Percentiles rank a stretch among this genome's conserved stretches.
Conservation (phyloP, 2,329 filamentous ascomycete genomes). For the Lachnum nothofagi region DNA sequence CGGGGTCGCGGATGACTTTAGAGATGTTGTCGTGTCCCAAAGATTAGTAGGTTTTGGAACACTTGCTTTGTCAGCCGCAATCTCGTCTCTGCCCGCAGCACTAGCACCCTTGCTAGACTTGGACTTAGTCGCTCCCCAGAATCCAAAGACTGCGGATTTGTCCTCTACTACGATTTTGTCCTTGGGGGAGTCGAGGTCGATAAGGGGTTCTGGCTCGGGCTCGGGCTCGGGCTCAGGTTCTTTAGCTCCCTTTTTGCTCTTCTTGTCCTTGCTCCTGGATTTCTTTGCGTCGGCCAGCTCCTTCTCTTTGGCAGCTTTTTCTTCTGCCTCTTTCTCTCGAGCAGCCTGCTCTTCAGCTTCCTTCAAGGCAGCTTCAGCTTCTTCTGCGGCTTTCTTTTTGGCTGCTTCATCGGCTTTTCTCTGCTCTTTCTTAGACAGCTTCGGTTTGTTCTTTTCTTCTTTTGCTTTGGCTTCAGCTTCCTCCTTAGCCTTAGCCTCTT, state of each 20-base stretch:
- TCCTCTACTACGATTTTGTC: constrained; percentile 33
- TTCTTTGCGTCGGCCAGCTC: constrained; percentile 34
- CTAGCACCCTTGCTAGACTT: constrained; percentile 35
- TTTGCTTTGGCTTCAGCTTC: constrained; percentile 32
- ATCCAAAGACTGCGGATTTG: constrained; percentile 43
- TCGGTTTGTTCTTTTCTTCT: constrained; percentile 25
- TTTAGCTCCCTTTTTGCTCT: constrained; percentile 29
- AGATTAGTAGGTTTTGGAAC: constrained; percentile 41
- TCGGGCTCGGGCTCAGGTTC: constrained; percentile 24
- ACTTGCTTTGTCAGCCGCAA: constrained; percentile 48
- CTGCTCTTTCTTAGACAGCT: constrained; percentile 46
- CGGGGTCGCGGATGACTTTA: constrained; percentile 35
- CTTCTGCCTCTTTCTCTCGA: constrained; percentile 35
- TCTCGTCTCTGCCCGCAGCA: constrained; percentile 37
- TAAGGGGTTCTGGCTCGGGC: constrained; percentile 15
- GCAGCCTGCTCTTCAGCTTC: constrained; percentile 37
- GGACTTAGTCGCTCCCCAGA: constrained; percentile 53
- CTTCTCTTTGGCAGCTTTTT: constrained; percentile 35
- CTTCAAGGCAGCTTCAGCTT: constrained; percentile 33
- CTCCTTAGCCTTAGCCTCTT: constrained; percentile 32
- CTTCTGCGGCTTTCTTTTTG: constrained; percentile 43
- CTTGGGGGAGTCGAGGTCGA: constrained; percentile 33
- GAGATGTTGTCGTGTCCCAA: constrained; percentile 40
- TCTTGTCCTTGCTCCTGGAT: constrained; percentile 35
- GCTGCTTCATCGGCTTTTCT: constrained; percentile 41